phyloP scores from a whole-genome alignment of 1,139 yeast species.

The Diutina siamensis region DNA sequence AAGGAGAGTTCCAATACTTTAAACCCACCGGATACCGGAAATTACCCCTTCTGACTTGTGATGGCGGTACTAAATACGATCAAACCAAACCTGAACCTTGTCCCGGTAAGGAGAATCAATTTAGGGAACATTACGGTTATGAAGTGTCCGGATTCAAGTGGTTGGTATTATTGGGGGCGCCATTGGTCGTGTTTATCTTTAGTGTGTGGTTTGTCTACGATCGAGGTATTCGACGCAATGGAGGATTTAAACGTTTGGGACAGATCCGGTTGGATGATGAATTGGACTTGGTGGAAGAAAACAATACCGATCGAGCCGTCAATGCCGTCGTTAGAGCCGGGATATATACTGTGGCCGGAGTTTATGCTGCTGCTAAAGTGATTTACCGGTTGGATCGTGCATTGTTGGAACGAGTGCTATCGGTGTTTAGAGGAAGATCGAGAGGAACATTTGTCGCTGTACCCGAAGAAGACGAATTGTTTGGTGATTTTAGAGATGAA shows the following conservation, averaged over 20 bases:
- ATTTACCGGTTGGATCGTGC: constrained; percentile 24
- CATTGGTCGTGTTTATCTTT: constrained; percentile 31
- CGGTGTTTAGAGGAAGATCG: constrained; percentile 26
- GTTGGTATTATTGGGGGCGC: constrained; percentile 29
- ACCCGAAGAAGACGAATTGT: constrained; percentile 39
- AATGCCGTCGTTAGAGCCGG: constrained; percentile 53
- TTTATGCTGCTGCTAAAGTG: constrained; percentile 30
- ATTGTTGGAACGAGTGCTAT: constrained; percentile 25
- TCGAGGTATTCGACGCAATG: constrained; percentile 67
- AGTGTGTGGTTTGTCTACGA: constrained; percentile 71
- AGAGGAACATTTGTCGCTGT: constrained; percentile 32
- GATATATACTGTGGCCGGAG: constrained; percentile 37
- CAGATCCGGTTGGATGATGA: constrained; percentile 67
- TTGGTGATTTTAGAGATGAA: constrained; percentile 36
- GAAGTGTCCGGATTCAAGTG: constrained; percentile 46
- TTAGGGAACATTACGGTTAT: constrained; percentile 43
- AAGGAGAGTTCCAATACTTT: constrained; percentile 54
- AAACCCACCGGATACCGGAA: constrained; percentile 75
- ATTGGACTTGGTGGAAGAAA: constrained; percentile 49
- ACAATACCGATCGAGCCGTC: constrained; percentile 49
- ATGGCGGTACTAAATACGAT: constrained; percentile 62
- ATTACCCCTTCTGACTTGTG: constrained; percentile 64
- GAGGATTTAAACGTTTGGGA: constrained; percentile 73
- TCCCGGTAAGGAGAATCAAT: constrained; percentile 76
- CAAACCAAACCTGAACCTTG: constrained; percentile 60